Evolutionary conservation across 2,329 filamentous ascomycete genomes (phyloP), one percentile per base, ranked within the genome.

Genomic region (Epichloe festucae): DNA sequence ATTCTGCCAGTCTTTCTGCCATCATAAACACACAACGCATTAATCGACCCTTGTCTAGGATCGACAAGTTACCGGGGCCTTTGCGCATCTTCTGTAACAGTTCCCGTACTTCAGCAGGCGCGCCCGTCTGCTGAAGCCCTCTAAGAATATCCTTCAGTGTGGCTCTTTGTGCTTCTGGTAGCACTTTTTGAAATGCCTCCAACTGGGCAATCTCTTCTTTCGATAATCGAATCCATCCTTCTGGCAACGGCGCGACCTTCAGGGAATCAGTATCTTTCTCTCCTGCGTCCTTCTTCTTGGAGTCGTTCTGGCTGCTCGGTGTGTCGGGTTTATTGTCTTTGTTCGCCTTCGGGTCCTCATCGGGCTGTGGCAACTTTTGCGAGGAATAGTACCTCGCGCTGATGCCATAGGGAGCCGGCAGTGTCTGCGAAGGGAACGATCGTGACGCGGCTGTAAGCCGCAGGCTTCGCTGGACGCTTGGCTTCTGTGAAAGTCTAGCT

Each of bases 81-180:
- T 69, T 60, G 71, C 72, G 63, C 58, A 85, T 75, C 56, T 77
- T 76, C 39, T 67, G 62, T 42, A 80, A 65, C 53, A 81, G 60
- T 40, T 84, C 76, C 51, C 78, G 76, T 17, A 89, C 68, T 62
- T 89, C 87, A 21, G 69, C 60, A 1, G 88, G 87, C 15, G 89
- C 78, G 10, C 89, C 89, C 42, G 82, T 74, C 54, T 75, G 73
- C 68, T 82, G 80, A 54, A 91, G 75, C 31, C 76, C 71, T 54
- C 77, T 70, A n/a, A 86, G 68, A 8, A 82, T 73, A 46, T 78
- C 73, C 53, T 81, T 74, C 53, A 89, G 66, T 21, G 75, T 70
- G 48, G 78, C 67, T 40, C 73, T 73, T 66, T 87, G 81, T n/a
- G 74, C 73, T 51, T 75, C 71, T 7, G 85, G 84, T 52, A 88